phyloP scores from a whole-genome alignment of 495 filamentous ascomycete genomes.

The Aspergillus coremiiformis region DNA sequence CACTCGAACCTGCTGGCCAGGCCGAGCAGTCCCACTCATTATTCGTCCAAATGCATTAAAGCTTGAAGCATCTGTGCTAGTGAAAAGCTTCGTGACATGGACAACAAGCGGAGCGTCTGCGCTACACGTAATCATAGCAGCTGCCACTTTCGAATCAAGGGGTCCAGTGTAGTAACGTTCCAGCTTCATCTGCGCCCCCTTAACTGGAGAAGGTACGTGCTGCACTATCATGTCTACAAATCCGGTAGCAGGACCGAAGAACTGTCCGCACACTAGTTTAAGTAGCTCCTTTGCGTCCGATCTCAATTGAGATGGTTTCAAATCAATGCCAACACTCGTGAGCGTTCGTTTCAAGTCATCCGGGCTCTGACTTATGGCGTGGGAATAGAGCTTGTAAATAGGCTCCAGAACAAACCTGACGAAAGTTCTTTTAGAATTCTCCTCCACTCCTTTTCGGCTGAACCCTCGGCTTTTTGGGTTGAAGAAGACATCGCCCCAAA shows the following conservation, averaged over 20 bases:
- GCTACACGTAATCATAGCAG: constrained; percentile 73
- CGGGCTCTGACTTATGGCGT: constrained; percentile 86
- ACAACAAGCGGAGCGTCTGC: constrained; percentile 85
- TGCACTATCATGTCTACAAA: constrained; percentile 95
- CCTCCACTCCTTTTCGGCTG: constrained; percentile 76
- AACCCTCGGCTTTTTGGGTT: constrained; percentile 87
- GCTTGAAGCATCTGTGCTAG: constrained; percentile 72
- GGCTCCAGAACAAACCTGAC: constrained; percentile 94
- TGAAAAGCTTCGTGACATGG: constrained; percentile 89
- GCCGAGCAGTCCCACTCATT: constrained; percentile 83
- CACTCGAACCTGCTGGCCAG: constrained; percentile 78
- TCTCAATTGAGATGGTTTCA: constrained; percentile 90
- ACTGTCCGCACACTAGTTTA: constrained; percentile 85
- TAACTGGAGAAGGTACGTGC: constrained; percentile 81
- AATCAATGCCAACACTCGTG: constrained; percentile 65
- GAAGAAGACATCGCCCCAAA: constrained; percentile 98
- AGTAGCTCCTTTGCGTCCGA: constrained; percentile 83
- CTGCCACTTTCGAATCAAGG: constrained; percentile 76
- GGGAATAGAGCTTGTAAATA: constrained; percentile 95
- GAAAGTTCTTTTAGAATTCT: constrained; percentile 75
- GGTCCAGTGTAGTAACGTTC: constrained; percentile 91
- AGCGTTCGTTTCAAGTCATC: constrained; percentile 78
- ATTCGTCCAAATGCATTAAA: constrained; percentile 89
- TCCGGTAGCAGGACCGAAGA: constrained; percentile 82
- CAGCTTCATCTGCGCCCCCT: constrained; percentile 67